Evolutionary conservation across 768 basidiomycete genomes (phyloP).

Genomic region (Russula earlei): DNA sequence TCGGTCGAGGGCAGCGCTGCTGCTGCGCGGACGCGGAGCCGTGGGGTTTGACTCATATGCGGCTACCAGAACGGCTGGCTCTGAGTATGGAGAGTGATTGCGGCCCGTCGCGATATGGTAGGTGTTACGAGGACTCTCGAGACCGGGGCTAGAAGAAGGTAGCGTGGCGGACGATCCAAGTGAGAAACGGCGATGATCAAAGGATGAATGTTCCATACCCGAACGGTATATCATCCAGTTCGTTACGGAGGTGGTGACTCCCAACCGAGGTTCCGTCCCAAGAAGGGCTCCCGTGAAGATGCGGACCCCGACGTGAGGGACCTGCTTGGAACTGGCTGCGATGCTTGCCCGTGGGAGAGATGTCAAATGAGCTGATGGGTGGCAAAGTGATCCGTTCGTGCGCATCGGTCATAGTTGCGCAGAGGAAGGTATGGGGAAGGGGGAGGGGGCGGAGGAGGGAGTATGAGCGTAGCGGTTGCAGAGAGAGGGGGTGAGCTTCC

Average conservation of each 20-base stretch:
- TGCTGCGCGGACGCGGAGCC: conserved; percentile 8
- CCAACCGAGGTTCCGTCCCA: conserved; percentile 7
- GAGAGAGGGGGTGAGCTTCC: neutral
- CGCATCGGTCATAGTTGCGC: conserved; percentile 16
- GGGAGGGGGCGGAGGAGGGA: neutral
- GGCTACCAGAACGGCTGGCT: neutral
- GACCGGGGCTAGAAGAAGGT: neutral
- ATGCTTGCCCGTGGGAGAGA: conserved; percentile 1
- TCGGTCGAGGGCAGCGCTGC: conserved; percentile 10
- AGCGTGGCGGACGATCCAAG: neutral
- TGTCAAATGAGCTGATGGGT: conserved; percentile 13
- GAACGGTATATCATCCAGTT: conserved; percentile 1
- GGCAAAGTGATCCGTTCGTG: conserved; percentile 14
- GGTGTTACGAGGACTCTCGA: neutral
- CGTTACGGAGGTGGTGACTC: neutral
- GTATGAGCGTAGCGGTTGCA: conserved; percentile 2
- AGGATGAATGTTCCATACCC: neutral
- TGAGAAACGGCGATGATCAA: neutral
- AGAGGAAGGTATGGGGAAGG: neutral
- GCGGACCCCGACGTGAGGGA: conserved; percentile 2
- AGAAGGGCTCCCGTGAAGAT: neutral
- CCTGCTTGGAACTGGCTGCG: neutral
- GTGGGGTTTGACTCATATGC: neutral
- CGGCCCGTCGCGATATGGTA: neutral
- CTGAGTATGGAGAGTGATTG: conserved; percentile 10